Base-by-base conservation (phyloP, 139 green algal genomes). In the Chlamydomonas schloesseri region DNA sequence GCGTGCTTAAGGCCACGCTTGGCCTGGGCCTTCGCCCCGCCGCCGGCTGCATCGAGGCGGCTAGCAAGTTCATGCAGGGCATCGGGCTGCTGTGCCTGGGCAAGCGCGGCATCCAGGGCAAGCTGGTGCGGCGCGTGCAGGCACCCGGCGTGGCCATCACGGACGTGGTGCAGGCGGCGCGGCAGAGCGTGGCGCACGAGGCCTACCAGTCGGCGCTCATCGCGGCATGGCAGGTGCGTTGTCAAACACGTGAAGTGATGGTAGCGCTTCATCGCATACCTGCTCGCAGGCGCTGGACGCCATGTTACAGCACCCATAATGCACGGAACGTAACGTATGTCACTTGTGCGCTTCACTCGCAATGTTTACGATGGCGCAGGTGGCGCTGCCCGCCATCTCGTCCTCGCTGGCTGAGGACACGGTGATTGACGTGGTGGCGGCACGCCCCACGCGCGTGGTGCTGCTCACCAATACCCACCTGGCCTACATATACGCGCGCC, bases 81-180 rank as follows among this genome's bases (percentile, higher is more conserved):
- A 42, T 96, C 18, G 94, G 92, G 10, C 92, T 98, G 62, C 55
- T 94, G 73, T 96, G 90, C 84, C 87, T 97, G 81, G 96, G 96
- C n/a, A 92, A 92, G 81, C 83, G 95, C 64, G 96, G 94, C 87
- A 98, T 98, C 87, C 91, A 96, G 69, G 86, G 95, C 73, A 97
- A 93, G 86, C 89, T 96, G 11, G 88, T 94, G 60, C 93, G 93
- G 8, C 90, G 79, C n/a, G 90, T 97, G 34, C 73, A 89, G 33
- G 92, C 95, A 10, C 95, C 95, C 0, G 95, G 94, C 50, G 83
- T 93, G 42, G 77, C 57, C 73, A 88, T 90, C 77, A 72, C 50
- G 53, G 86, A 87, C 90, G 75, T 76, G 86, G 55, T 80, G 65
- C 58, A 64, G 37, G 53, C 67, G 65, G 72, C 80, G 33, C 29